A percentile compares a stretch with the other conserved stretches of the same genome.
Conservation (phyloP, 768 basidiomycete genomes). For the Lentinula detonsa region DNA sequence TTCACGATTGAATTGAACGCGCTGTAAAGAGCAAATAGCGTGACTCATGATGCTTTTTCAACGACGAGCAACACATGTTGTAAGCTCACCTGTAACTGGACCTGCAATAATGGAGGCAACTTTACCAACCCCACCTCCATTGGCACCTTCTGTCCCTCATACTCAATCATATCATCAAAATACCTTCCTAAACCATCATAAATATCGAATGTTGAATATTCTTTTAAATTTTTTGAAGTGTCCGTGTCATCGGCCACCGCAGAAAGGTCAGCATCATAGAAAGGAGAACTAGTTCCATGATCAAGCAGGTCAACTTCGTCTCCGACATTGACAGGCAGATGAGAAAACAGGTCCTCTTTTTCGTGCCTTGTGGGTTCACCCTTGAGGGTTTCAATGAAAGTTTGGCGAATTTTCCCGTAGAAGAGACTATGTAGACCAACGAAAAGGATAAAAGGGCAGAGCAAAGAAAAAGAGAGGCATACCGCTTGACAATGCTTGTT, state of each 20-base stretch:
- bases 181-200: constrained; percentile 92
- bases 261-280: background rate
- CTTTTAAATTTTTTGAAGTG: background rate
- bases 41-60: background rate
- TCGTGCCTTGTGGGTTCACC: constrained; percentile 35
- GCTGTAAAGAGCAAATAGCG: constrained; percentile 33
- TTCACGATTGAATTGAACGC: constrained; percentile 92
- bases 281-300: background rate
- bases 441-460: background rate
- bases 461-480: background rate
- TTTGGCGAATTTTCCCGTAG: constrained; percentile 79
- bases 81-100: constrained; percentile 81
- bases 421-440: constrained; percentile 41
- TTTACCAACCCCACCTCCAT: constrained; percentile 87
- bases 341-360: constrained; percentile 92
- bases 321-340: constrained; percentile 88
- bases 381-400: constrained; percentile 31
- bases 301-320: constrained; percentile 26
- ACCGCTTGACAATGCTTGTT: constrained; percentile 83
- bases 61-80: background rate
- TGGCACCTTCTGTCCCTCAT: constrained; percentile 78
- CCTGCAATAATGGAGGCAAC: constrained; percentile 85
- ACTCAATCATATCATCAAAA: constrained; percentile 85
- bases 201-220: constrained; percentile 61
- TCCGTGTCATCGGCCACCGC: background rate